Base-by-base conservation (phyloP, 2,329 filamentous ascomycete species). In the Sporothrix pseudoabietina region DNA sequence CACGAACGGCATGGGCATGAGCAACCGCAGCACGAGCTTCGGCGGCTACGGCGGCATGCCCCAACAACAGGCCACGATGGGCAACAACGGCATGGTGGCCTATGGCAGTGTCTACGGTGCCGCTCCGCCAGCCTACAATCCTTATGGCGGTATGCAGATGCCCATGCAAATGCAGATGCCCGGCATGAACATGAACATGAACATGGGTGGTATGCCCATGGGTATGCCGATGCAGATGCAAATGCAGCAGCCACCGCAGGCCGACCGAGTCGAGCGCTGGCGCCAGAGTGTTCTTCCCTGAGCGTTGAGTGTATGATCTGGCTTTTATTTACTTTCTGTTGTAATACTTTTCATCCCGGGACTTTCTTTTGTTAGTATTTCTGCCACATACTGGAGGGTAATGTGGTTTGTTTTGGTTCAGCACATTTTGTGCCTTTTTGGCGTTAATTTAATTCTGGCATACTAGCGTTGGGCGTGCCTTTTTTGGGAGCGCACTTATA, bases 231-330 rank as follows among this genome's bases (percentile, higher is more conserved):
- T 77, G 75, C 78, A 77, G 35, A 69, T 74, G 63, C 71, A 47
- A 19, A 35, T 71, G 14, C 77, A 75, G 57, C 71, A 69, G 66
- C 78, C 75, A 65, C 78, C 75, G 1, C 78, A 80, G 74, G 70
- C 78, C 4, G 80, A 81, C 65, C 79, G 76, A 69, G 80, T 82
- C 12, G 80, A 82, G 77, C 76, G 78, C 22, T 82, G 80, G 80
- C 77, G 80, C 35, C 80, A 80, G 75, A 74, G 78, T 19, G 78
- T 82, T 14, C 71, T 75, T 74, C 78, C 78, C 22, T 77, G 63
- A 72, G 22, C 10, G 26, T 30, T 54, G 16, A n/a, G 12, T 32
- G 22, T 54, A 54, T 22, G 16, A 52, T 26, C 22, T 26, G 3
- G 9, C 9, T 16, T 9, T 63, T 71, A 32, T 61, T 41, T 3